phyloP scores from a whole-genome alignment of 1,284 basidiomycete genomes.

The Ustilago hordei region DNA sequence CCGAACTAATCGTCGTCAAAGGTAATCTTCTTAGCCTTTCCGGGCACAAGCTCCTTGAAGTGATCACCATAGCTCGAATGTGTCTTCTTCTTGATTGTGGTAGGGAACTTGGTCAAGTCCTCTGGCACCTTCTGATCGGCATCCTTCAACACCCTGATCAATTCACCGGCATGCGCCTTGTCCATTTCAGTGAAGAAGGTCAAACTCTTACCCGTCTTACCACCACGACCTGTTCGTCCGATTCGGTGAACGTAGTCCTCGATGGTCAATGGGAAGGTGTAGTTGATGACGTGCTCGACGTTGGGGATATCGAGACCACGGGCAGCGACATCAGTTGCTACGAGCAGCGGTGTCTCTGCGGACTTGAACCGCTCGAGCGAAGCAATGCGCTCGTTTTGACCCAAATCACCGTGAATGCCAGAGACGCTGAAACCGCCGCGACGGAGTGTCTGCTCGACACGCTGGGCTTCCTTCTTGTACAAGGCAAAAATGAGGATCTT shows the following conservation, averaged over 20 bases:
- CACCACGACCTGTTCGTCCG: constrained; percentile 93
- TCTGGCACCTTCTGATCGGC: constrained; percentile 80
- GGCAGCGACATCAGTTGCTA: constrained; percentile 97
- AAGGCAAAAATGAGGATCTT: constrained; percentile 93
- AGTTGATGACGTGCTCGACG: constrained; percentile 79
- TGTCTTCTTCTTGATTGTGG: constrained; percentile 93
- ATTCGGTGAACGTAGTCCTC: constrained; percentile 94
- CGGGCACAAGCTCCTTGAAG: constrained; percentile 73
- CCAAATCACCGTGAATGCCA: constrained; percentile 91
- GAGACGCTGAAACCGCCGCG: constrained; percentile 86
- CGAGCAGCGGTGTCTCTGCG: constrained; percentile 84
- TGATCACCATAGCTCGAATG: constrained; percentile 75
- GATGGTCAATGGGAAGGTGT: constrained; percentile 86
- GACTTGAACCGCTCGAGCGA: constrained; percentile 90
- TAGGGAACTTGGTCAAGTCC: constrained; percentile 87
- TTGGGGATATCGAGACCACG: constrained; percentile 97
- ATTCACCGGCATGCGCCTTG: constrained; percentile 87
- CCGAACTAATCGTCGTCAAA: constrained; percentile 56
- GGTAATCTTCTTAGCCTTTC: constrained; percentile 76
- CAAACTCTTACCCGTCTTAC: constrained; percentile 88
- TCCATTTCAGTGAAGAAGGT: constrained; percentile 84
- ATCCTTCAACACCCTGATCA: constrained; percentile 90
- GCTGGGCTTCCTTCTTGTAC: constrained; percentile 88
- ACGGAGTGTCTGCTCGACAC: constrained; percentile 84
- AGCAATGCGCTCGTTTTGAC: constrained; percentile 85